Base-by-base conservation (phyloP, 2,329 filamentous ascomycete genomes). In the Calonectria leucothoes region DNA sequence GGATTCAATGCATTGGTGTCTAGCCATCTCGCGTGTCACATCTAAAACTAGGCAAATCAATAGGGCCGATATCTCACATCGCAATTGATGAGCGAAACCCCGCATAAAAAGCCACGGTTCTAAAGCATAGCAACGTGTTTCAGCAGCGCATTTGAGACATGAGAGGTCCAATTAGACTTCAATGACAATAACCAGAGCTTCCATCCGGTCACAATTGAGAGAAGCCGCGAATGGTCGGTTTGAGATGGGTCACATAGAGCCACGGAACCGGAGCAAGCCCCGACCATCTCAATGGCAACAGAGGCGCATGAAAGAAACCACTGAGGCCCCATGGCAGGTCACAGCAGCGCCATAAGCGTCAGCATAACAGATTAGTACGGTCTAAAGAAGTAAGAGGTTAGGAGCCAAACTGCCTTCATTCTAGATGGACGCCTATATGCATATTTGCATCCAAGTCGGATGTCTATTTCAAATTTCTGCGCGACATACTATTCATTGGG, bases 101-200 rank as follows among this genome's bases (percentile, higher is more conserved):
- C 14, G 10, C 12, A 20, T 14, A 35, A 4, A 4, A 35, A 59
- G n/a, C 23, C 10, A 39, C 8, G 27, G n/a, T 8, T 23, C 31
- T n/a, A n/a, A n/a, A 20, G 3, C 31, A 45, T 7, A 23, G 10
- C 6, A 37, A 15, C 20, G n/a, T 6, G 6, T 57, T 15, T 37
- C 20, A 37, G 14, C 10, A 20, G 12, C 23, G 25, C 49, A 14
- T 8, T 27, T 39, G 10, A 17, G 37, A 25, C 11, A 6, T 27
- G 5, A 8, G 6, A 7, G 11, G 25, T 14, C 17, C 4, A n/a
- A 1, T 6, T 2, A 1, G 2, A 12, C 33, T 14, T 15, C 10
- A 25, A 37, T 39, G 55, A n/a, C 25, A 27, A 14, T 14, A 61
- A 39, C n/a, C 6, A 15, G 5, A 27, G 8, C 33, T 27, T 10